Evolutionary conservation across 2,329 filamentous ascomycete species (phyloP).

Genomic region (Chalaropsis thielavioides): DNA sequence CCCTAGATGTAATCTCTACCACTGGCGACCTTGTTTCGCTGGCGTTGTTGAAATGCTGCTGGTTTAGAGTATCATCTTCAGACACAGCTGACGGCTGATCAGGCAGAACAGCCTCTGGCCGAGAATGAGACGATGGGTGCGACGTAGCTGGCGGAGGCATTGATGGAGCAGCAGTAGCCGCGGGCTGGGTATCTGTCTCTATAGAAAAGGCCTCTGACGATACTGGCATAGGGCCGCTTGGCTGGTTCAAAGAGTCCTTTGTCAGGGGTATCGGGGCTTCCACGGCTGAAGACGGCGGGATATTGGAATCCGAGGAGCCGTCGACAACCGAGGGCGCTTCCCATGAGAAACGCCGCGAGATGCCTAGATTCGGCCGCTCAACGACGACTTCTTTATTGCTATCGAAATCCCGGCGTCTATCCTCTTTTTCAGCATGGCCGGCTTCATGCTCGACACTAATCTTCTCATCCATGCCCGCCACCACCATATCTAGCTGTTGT

Average conservation of each 20-base stretch:
- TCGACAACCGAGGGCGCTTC: not conserved
- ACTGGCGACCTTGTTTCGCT: not conserved
- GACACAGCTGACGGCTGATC: not conserved
- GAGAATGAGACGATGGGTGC: not conserved
- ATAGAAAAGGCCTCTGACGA: not conserved
- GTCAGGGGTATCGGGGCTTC: not conserved
- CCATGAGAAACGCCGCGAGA: conserved; percentile 15
- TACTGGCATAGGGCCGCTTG: not conserved
- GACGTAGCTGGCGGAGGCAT: not conserved
- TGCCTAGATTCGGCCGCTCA: not conserved
- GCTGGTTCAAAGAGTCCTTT: not conserved
- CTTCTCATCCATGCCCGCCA: conserved; percentile 7
- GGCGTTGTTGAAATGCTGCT: not conserved
- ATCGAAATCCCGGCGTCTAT: not conserved
- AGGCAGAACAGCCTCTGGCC: not conserved
- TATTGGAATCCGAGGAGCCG: not conserved
- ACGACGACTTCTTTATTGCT: conserved; percentile 4
- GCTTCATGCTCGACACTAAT: conserved; percentile 12
- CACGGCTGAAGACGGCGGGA: too few relatives aligned
- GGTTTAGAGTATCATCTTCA: not conserved
- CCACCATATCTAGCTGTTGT: not conserved
- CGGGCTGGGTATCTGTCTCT: not conserved
- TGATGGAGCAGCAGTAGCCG: not conserved
- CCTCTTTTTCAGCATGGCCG: not conserved
- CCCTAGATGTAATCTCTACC: not conserved